phyloP scores from a whole-genome alignment of 2,329 filamentous ascomycete species.

The Colletotrichum musicola region DNA sequence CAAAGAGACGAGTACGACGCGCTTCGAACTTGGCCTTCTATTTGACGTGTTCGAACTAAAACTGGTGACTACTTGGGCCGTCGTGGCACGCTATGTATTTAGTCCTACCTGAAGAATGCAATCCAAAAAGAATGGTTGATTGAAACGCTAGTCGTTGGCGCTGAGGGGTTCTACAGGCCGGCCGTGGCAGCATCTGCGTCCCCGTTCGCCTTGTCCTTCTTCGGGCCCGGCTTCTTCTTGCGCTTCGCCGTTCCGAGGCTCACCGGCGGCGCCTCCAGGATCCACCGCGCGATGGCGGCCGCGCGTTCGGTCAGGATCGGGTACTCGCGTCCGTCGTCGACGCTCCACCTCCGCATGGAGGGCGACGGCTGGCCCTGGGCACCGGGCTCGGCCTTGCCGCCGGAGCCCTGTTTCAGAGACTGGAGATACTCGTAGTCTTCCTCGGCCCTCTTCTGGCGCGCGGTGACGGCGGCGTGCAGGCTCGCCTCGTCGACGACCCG shows the following conservation, averaged over 20 bases:
- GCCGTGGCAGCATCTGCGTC: neutral
- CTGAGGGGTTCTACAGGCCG: constrained; percentile 10
- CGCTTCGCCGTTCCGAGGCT: constrained; percentile 51
- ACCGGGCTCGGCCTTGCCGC: constrained; percentile 42
- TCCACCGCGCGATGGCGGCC: constrained; percentile 77
- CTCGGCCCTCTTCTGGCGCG: constrained; percentile 69
- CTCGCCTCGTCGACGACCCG: constrained; percentile 75
- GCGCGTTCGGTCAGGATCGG: constrained; percentile 78
- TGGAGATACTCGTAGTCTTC: constrained; percentile 58
- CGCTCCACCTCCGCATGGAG: constrained; percentile 67
- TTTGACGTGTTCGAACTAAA: too few relatives aligned
- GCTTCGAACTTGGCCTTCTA: too few relatives aligned
- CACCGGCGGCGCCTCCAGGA: constrained; percentile 68
- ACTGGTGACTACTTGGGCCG: too few relatives aligned
- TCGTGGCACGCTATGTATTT: too few relatives aligned
- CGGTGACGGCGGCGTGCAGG: constrained; percentile 73
- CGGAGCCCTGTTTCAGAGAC: constrained; percentile 33
- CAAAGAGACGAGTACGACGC: too few relatives aligned
- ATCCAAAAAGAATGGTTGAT: neutral
- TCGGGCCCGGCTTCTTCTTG: constrained; percentile 47
- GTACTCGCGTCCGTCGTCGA: constrained; percentile 77
- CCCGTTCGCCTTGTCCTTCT: neutral
- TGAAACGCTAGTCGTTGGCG: neutral
- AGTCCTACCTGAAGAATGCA: neutral
- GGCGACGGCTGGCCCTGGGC: constrained; percentile 13